Base-by-base conservation (phyloP, 345 rosid species). In the Raphanus raphanistrum region DNA sequence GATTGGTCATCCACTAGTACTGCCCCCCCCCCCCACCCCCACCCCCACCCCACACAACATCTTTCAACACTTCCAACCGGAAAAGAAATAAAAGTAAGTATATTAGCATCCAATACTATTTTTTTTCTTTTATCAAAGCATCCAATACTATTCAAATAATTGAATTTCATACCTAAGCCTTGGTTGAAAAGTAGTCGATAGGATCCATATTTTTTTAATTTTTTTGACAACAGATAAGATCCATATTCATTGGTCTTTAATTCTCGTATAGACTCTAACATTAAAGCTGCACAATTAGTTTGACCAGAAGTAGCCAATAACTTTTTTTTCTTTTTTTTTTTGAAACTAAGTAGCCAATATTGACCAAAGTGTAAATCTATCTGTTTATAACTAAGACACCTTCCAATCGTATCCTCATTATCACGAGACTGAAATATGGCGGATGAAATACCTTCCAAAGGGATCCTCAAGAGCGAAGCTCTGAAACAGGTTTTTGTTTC, bases 381-480 rank as follows among this genome's bases (percentile, higher is more conserved):
- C 41, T 50, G 4, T 25, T 21, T 36, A 75, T 66, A 66, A 57
- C 60, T 28, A 75, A 11, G 21, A 16, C 64, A 54, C 27, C 16
- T 16, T 7, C 57, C 16, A 12, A 35, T 21, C 31, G 59, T 15
- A 52, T 66, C 6, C 25, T 0, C 43, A 75, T 16, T 27, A 63
- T 7, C 63, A 75, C 72, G 6, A 38, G 43, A 25, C 58, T 11
- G 17, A 57, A 32, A 66, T 9, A 73, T 75, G 78, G 78, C 59
- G 11, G 25, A 66, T 66, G 33, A 75, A 75, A 66, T 74, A 54
- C 78, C 72, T 65, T 35, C 78, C 66, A 78, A 71, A 65, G 67
- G 81, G 54, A 71, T 71, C 21, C 81, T 71, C 66, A 78, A 71
- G 76, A 71, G 68, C 72, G 67, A 71, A 13, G 71, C 59, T 63